Percentiles rank a stretch among this genome's conserved stretches.
These are phyloP conservation scores for Stemphylium lycopersici DNA, from an alignment of 2,329 filamentous ascomycete species.

Conservation along the genomic window DNA sequence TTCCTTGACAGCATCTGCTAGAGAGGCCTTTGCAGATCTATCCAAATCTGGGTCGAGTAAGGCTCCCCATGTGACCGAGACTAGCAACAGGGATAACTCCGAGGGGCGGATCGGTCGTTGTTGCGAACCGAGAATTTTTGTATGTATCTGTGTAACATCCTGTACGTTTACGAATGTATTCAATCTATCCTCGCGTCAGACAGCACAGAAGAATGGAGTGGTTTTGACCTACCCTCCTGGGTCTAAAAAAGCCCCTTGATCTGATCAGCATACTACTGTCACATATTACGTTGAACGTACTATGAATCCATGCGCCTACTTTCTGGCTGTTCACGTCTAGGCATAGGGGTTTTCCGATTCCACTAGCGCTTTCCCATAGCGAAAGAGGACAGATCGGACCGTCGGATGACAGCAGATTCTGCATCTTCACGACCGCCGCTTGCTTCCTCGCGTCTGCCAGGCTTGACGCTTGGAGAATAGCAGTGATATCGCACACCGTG, in stretches of 20 bases:
- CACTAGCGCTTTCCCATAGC: not conserved
- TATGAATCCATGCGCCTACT: not conserved
- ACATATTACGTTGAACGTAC: not conserved
- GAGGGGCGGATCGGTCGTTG: not conserved
- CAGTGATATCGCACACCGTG: not conserved
- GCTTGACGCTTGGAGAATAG: not conserved
- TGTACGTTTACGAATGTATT: not conserved
- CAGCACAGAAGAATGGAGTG: not conserved
- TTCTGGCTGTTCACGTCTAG: not conserved
- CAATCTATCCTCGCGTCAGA: not conserved
- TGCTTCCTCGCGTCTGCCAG: not conserved
- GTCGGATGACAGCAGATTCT: not conserved
- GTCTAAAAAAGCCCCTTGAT: not conserved
- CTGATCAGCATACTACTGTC: not conserved
- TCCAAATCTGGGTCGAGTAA: not conserved
- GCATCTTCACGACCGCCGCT: not conserved
- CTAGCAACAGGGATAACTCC: not conserved
- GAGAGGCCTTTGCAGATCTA: not conserved
- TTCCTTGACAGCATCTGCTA: not conserved
- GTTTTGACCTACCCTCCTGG: not conserved
- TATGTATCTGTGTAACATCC: not conserved
- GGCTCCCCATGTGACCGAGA: not conserved
- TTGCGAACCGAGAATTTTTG: not conserved
- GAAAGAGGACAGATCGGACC: not conserved
- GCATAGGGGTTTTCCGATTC: not conserved